A percentile compares a stretch with the other conserved stretches of the same genome.
These are phyloP conservation scores for Symbiodinium pilosum DNA, from an alignment of 73 alveolate species.

Conservation along the genomic window DNA sequence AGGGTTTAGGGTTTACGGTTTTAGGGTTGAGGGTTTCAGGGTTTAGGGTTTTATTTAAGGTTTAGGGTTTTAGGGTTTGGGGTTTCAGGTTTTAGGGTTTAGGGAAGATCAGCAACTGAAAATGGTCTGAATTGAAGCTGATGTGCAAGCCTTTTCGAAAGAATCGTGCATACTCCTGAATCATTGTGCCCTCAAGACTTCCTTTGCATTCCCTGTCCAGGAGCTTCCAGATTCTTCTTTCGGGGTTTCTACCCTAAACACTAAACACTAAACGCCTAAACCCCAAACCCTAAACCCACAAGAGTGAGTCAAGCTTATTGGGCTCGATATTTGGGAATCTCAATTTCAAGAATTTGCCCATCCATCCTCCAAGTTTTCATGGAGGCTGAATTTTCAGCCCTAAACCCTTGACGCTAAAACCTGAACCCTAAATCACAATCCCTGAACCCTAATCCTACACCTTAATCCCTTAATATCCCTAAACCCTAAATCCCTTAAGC, in stretches of 20 bases:
- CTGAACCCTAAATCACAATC: background rate
- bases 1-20: background rate
- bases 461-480: background rate
- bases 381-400: background rate
- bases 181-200: background rate
- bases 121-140: background rate
- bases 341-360: background rate
- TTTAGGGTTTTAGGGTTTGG: background rate
- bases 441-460: background rate
- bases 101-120: too few species aligned
- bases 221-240: too few species aligned
- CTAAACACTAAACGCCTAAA: too few species aligned
- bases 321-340: background rate
- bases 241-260: too few species aligned
- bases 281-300: too few species aligned
- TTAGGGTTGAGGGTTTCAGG: background rate
- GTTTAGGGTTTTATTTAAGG: background rate
- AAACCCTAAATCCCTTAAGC: background rate
- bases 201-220: background rate
- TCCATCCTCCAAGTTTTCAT: background rate
- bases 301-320: background rate
- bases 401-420: background rate
- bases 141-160: background rate
- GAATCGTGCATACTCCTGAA: too few species aligned
- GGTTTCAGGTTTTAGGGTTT: background rate